Conservation (phyloP, 495 filamentous ascomycete species). For the Aspergillus sclerotioniger region DNA sequence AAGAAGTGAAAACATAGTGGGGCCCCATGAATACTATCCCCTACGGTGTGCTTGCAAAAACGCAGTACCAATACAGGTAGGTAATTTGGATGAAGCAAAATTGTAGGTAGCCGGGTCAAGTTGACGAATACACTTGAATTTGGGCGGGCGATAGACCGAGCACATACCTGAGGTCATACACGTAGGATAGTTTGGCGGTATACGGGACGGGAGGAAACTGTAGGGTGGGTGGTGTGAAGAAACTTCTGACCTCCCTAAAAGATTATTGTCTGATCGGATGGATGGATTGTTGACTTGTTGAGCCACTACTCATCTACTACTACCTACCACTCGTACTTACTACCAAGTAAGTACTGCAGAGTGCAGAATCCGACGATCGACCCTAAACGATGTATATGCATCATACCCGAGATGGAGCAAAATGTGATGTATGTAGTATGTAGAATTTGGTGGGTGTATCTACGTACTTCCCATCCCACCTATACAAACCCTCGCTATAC, state of each 20-base stretch:
- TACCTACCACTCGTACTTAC: too few relatives aligned
- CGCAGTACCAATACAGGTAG: background rate
- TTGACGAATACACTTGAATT: background rate
- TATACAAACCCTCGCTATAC: background rate
- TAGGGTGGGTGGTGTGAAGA: background rate
- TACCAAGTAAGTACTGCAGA: too few relatives aligned
- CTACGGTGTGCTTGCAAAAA: too few relatives aligned
- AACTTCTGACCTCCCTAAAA: background rate
- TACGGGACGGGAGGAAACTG: too few relatives aligned
- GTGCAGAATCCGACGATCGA: background rate
- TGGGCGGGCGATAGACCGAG: background rate
- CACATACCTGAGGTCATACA: background rate
- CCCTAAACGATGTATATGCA: background rate
- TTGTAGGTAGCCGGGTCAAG: background rate
- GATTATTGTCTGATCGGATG: background rate
- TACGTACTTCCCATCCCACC: background rate
- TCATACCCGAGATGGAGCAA: background rate
- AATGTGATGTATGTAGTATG: background rate
- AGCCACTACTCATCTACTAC: background rate
- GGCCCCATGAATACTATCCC: too few relatives aligned
- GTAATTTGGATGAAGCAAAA: background rate
- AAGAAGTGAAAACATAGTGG: background rate
- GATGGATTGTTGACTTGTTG: background rate
- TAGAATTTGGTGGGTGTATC: too few relatives aligned
- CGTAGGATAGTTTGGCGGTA: background rate